These are phyloP conservation scores for Paraphoma chrysanthemicola DNA, from an alignment of 2,329 filamentous ascomycete species.

Conservation along the genomic window DNA sequence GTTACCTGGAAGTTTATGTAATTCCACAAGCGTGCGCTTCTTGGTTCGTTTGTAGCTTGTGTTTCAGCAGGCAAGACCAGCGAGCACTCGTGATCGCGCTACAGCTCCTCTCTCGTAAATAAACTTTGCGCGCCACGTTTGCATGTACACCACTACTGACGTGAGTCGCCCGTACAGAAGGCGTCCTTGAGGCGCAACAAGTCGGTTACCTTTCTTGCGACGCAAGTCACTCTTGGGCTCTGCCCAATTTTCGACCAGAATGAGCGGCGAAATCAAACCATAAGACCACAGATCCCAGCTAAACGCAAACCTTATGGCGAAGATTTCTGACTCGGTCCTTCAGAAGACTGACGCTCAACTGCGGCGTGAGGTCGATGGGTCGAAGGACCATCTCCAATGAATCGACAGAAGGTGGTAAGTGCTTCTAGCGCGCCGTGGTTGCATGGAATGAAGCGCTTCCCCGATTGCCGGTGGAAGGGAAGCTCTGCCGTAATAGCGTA, in stretches of 20 bases:
- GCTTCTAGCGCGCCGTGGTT: conserved; percentile 27
- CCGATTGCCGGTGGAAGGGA: conserved; percentile 6
- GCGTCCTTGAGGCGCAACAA: neutral
- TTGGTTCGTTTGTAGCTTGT: neutral
- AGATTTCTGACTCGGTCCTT: conserved; percentile 21
- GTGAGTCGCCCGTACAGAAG: neutral
- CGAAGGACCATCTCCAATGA: conserved; percentile 10
- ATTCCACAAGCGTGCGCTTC: neutral
- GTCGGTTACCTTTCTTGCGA: neutral
- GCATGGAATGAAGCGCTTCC: conserved; percentile 12
- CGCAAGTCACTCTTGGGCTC: neutral
- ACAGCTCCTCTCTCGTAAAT: neutral
- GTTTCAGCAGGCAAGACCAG: neutral
- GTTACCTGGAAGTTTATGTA: neutral
- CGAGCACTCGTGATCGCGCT: neutral
- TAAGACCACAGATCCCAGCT: conserved; percentile 10
- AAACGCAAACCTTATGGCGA: conserved; percentile 17
- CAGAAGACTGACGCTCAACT: conserved; percentile 12
- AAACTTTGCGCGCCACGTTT: conserved; percentile 1
- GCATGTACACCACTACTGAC: neutral
- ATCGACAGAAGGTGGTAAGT: conserved; percentile 16
- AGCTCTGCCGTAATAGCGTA: conserved; percentile 6
- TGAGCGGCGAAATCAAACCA: neutral
- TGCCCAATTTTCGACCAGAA: neutral
- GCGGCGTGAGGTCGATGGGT: conserved; percentile 8